phyloP scores from a whole-genome alignment of 2,329 filamentous ascomycete genomes.

The Rhexocercosporidium sp. region DNA sequence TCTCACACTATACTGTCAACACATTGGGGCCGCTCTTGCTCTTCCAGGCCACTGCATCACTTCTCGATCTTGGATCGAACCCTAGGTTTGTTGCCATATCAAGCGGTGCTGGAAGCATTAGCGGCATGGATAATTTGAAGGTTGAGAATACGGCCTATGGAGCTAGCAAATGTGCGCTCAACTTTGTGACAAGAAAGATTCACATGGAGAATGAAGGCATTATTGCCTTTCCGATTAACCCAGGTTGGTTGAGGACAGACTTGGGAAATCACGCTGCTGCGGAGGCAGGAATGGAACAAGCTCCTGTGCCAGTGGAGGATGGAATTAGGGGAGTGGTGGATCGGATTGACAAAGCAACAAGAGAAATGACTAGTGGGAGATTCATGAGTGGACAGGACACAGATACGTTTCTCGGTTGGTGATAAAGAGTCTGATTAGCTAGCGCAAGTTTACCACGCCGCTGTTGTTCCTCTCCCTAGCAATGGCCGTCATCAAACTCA shows the following conservation, averaged over 20 bases:
- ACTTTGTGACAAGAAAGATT: slow-evolving; percentile 44
- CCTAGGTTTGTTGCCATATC: slow-evolving; percentile 47
- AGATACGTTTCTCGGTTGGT: neutral
- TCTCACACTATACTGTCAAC: slow-evolving; percentile 50
- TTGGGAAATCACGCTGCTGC: slow-evolving; percentile 5
- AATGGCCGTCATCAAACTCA: too few species aligned
- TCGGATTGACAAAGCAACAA: slow-evolving; percentile 11
- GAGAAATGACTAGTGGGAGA: slow-evolving; percentile 1
- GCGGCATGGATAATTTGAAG: slow-evolving; percentile 22
- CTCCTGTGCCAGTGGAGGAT: slow-evolving; percentile 2
- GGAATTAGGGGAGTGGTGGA: slow-evolving; percentile 1
- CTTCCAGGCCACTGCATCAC: slow-evolving; percentile 50
- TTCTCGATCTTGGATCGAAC: slow-evolving; percentile 44
- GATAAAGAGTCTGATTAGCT: too few species aligned
- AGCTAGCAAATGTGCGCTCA: slow-evolving; percentile 46
- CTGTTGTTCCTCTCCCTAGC: too few species aligned
- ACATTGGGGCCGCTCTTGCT: slow-evolving; percentile 48
- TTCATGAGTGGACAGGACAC: slow-evolving; percentile 8
- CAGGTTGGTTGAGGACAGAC: slow-evolving; percentile 38
- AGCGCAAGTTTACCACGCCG: too few species aligned
- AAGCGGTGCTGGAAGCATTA: slow-evolving; percentile 30
- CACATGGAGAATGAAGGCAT: slow-evolving; percentile 46
- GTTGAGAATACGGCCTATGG: slow-evolving; percentile 46
- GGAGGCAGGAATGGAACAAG: slow-evolving; percentile 7
- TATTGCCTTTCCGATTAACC: slow-evolving; percentile 38